phyloP scores from a whole-genome alignment of 805 yeast species.

The Pichia gijzeniarum region DNA sequence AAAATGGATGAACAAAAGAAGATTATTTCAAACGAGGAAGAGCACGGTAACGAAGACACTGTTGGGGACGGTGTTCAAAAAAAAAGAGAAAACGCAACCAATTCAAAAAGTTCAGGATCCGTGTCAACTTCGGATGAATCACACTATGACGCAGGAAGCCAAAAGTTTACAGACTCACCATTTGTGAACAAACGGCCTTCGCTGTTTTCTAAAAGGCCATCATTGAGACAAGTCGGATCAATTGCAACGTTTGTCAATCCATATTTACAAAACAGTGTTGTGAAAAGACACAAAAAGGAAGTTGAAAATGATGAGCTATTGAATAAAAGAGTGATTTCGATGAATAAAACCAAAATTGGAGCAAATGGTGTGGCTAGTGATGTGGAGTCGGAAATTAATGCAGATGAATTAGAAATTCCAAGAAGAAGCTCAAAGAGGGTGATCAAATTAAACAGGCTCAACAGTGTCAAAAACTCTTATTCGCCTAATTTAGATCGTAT shows the following conservation, averaged over 20 bases:
- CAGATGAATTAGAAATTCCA: constrained; percentile 9
- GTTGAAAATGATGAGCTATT: constrained; percentile 4
- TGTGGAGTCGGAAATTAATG: not conserved
- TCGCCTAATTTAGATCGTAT: not conserved
- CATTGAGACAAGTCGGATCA: constrained; percentile 1
- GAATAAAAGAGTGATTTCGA: not conserved
- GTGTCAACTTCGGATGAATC: constrained; percentile 2
- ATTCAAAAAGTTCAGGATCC: too few species aligned
- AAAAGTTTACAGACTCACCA: too few species aligned
- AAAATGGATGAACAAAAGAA: not conserved
- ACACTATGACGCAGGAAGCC: not conserved
- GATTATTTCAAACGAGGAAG: too few species aligned
- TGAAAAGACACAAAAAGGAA: constrained; percentile 6
- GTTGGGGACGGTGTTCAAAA: not conserved
- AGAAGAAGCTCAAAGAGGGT: constrained; percentile 14
- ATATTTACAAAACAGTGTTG: constrained; percentile 6
- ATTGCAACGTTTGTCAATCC: constrained; percentile 3
- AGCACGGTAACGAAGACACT: too few species aligned
- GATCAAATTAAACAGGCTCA: not conserved
- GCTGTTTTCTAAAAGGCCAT: constrained; percentile 1
- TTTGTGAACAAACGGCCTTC: too few species aligned
- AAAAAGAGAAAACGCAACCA: too few species aligned
- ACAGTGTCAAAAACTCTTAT: too few species aligned
- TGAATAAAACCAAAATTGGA: not conserved
- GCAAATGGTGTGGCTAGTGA: not conserved